Percentiles rank a stretch among this genome's conserved stretches.
These are phyloP conservation scores for Penicillium sp. DNA, from an alignment of 2,329 filamentous ascomycete species.

Conservation along the genomic window DNA sequence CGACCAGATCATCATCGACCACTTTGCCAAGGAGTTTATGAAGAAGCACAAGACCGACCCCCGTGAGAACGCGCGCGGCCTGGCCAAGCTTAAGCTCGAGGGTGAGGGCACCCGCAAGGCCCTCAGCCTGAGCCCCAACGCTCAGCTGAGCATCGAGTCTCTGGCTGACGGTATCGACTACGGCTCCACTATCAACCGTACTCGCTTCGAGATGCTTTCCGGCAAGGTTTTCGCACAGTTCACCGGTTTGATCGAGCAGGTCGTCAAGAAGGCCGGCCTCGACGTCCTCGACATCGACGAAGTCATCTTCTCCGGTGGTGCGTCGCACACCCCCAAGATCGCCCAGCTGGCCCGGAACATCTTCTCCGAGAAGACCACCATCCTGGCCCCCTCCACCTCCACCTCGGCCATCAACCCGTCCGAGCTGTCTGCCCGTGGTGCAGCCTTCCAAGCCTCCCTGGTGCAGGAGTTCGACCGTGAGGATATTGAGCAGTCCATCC, in stretches of 20 bases:
- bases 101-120: conserved; percentile 88
- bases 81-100: conserved; percentile 91
- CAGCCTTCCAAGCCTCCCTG: conserved; percentile 89
- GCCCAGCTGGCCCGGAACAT: conserved; percentile 71
- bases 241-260: conserved; percentile 76
- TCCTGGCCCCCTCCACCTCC: conserved; percentile 78
- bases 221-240: conserved; percentile 85
- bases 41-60: conserved; percentile 95
- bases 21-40: conserved; percentile 97
- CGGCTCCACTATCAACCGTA: conserved; percentile 83
- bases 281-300: conserved; percentile 92
- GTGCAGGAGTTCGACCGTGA: conserved; percentile 91
- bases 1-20: conserved; percentile 86
- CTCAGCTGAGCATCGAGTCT: conserved; percentile 88
- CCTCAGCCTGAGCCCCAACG: conserved; percentile 79
- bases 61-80: conserved; percentile 68
- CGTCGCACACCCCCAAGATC: conserved; percentile 89
- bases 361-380: conserved; percentile 73
- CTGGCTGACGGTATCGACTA: conserved; percentile 87
- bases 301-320: conserved; percentile 87
- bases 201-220: conserved; percentile 84
- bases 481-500: conserved; percentile 93
- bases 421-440: conserved; percentile 81
- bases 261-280: conserved; percentile 82
- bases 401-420: conserved; percentile 83